Evolutionary conservation across 2,329 filamentous ascomycete genomes (phyloP).

Genomic region (Calonectria pseudoreteaudii): DNA sequence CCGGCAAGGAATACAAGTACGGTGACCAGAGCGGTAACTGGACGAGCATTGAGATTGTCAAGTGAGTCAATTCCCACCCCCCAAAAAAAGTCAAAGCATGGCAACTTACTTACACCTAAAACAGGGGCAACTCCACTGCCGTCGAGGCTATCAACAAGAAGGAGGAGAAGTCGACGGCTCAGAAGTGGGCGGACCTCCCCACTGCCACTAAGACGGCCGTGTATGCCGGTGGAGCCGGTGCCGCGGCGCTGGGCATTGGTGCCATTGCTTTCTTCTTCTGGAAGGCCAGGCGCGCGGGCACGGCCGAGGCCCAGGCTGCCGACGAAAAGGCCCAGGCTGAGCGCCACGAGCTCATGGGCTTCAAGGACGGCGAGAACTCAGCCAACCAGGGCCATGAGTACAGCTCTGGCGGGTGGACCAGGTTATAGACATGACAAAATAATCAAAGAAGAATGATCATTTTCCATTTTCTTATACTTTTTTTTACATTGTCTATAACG

Average conservation of each 20-base stretch:
- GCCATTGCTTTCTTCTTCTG: conserved; percentile 65
- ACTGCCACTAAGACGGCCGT: conserved; percentile 63
- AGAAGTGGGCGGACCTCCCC: conserved; percentile 68
- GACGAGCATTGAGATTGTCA: conserved; percentile 70
- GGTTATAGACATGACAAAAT: conserved; percentile 18
- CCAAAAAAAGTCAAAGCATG: not conserved
- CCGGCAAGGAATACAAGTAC: conserved; percentile 74
- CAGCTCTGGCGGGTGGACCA: conserved; percentile 33
- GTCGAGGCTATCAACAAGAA: conserved; percentile 55
- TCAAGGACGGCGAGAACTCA: conserved; percentile 49
- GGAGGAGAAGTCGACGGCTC: conserved; percentile 56
- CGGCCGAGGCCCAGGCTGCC: conserved; percentile 61
- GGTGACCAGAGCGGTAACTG: conserved; percentile 70
- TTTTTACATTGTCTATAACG: not conserved
- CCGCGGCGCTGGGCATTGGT: conserved; percentile 56
- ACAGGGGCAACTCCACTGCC: conserved; percentile 69
- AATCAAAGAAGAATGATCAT: not conserved
- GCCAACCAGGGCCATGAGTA: conserved; percentile 43
- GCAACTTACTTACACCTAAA: conserved; percentile 8
- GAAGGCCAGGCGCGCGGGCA: conserved; percentile 65
- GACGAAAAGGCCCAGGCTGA: conserved; percentile 59
- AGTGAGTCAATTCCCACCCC: conserved; percentile 54
- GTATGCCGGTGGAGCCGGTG: conserved; percentile 59
- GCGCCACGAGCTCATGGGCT: conserved; percentile 63
- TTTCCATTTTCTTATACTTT: not conserved